Conservation (phyloP, 2,329 filamentous ascomycete genomes). For the Xylaria digitata region DNA sequence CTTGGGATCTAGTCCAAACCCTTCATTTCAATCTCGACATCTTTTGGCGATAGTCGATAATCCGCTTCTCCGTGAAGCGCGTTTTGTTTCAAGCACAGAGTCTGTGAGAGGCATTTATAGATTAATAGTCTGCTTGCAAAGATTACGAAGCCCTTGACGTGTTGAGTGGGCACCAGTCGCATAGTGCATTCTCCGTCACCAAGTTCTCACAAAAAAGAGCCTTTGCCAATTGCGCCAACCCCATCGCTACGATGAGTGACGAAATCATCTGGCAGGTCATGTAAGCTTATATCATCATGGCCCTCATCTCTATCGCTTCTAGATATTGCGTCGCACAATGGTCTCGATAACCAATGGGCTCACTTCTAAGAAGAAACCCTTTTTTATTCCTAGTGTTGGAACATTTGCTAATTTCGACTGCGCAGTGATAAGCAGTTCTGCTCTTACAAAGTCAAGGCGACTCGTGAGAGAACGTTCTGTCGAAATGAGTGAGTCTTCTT, state of each 20-base stretch:
- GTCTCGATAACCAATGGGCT: not conserved
- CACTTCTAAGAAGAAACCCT: not conserved
- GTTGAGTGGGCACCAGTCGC: not conserved
- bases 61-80: conserved; percentile 1
- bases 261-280: conserved; percentile 98
- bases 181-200: not conserved
- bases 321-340: too few species aligned
- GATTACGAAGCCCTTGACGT: not conserved
- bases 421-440: conserved; percentile 81
- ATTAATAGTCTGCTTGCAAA: not conserved
- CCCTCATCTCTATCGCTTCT: not conserved
- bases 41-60: conserved; percentile 5
- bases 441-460: conserved; percentile 67
- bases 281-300: conserved; percentile 30
- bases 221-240: conserved; percentile 4
- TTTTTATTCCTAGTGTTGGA: not conserved
- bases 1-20: conserved; percentile 17
- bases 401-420: conserved; percentile 19
- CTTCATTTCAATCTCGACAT: conserved; percentile 10
- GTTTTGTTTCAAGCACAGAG: too few species aligned
- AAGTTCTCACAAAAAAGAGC: not conserved
- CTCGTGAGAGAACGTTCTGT: conserved; percentile 92
- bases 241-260: conserved; percentile 81
- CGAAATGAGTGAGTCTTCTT: conserved; percentile 73
- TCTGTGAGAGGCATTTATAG: too few species aligned